These are phyloP conservation scores for Trichoderma sp. DNA, from an alignment of 2,329 filamentous ascomycete genomes.

Conservation along the genomic window DNA sequence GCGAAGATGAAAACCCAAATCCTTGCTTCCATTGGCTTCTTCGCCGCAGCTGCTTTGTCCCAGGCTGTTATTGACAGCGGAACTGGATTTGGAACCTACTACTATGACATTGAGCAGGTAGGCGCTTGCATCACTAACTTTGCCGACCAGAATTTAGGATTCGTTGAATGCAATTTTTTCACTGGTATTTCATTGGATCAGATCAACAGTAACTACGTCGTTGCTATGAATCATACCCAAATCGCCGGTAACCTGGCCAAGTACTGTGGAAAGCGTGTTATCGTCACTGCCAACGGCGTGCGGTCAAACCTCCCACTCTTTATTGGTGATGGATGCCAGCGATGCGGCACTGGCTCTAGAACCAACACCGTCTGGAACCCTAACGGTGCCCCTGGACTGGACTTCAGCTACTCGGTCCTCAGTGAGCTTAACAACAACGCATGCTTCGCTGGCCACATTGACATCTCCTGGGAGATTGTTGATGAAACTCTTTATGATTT, in stretches of 20 bases:
- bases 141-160: conserved; percentile 6
- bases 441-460: conserved; percentile 21
- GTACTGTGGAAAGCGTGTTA: conserved; percentile 23
- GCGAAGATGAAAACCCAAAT: conserved; percentile 1
- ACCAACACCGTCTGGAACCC: conserved; percentile 19
- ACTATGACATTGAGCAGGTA: conserved; percentile 17
- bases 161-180: conserved; percentile 16
- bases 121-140: conserved; percentile 7
- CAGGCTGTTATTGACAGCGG: conserved; percentile 15
- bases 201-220: conserved; percentile 21
- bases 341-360: conserved; percentile 18
- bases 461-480: conserved; percentile 21
- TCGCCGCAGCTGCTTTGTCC: neutral
- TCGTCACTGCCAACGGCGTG: conserved; percentile 22
- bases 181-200: conserved; percentile 12
- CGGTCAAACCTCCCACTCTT: conserved; percentile 16
- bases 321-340: conserved; percentile 22
- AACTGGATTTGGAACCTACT: conserved; percentile 20
- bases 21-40: neutral
- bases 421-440: conserved; percentile 18
- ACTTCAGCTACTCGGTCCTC: conserved; percentile 20
- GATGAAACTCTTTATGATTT: conserved; percentile 22
- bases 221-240: conserved; percentile 23
- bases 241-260: conserved; percentile 17
- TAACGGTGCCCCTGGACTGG: conserved; percentile 20